Base-by-base conservation (phyloP, 2,329 filamentous ascomycete genomes). In the Lasiodiplodia gonubiensis region DNA sequence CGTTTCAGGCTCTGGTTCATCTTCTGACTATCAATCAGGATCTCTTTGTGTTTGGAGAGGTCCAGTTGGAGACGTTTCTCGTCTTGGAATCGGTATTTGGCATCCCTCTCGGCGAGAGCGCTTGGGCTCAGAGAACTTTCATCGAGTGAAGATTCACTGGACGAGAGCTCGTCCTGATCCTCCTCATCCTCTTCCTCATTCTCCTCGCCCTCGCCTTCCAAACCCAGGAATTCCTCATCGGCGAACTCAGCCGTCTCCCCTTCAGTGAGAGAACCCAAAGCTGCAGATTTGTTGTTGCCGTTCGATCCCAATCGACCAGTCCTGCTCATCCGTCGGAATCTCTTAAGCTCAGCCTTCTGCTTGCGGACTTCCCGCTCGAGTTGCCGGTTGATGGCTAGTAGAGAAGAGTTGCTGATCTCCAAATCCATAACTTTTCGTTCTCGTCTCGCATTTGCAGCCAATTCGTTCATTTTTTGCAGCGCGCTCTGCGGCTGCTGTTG, bases 371-470 rank as follows among this genome's bases (percentile, higher is more conserved):
- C 93, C 27, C 93, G 88, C 80, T 99, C 95, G 0, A 99, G 82
- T 0, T 93, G 95, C 64, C 94, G 87, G 76, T 99, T 99, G 80
- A 99, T 98, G 49, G 95, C 95, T 67, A 97, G 87, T 3, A 99
- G 85, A 1, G 94, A 97, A 1, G 93, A 95, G 75, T 99, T 99
- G 66, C 92, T 97, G 70, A 99, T 99, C 77, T 99, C 93, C 6
- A 99, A 83, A 77, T 99, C 95, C 71, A 98, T 87, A 0, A 99
- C 94, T 81, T 98, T 99, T 69, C 95, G 88, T 79, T 98, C 95
- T 42, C 93, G 88, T 35, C 95, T 88, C 16, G 95, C 95, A 76
- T 93, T 95, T n/a, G 91, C 87, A 12, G 95, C 93, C 7, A 93
- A 84, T 69, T 96, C 93, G 69, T 88, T 91, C 69, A 91, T 82